Conservation (phyloP, 2,329 filamentous ascomycete genomes). For the Knoxdaviesia capensis region DNA sequence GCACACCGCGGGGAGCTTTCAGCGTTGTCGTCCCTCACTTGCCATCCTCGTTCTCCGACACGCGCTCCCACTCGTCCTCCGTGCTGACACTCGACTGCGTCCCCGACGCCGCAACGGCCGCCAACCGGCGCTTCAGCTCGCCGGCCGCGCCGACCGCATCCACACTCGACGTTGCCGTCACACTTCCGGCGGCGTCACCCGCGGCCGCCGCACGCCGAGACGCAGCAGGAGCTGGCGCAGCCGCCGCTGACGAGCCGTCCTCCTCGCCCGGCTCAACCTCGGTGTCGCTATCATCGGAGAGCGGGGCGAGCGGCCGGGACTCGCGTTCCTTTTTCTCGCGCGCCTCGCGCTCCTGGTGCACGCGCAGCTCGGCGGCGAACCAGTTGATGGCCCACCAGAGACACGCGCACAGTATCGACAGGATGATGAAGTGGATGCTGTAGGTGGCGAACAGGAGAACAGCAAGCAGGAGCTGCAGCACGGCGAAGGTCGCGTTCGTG, state of each 20-base stretch:
- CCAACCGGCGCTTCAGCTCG: conserved; percentile 26
- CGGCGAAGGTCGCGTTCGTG: conserved; percentile 75
- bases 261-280: conserved; percentile 24
- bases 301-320: conserved; percentile 8
- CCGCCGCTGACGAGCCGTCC: conserved; percentile 17
- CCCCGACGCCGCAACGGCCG: conserved; percentile 16
- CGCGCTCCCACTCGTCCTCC: conserved; percentile 95
- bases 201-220: conserved; percentile 6
- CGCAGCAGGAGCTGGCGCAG: conserved; percentile 22
- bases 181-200: conserved; percentile 4
- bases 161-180: conserved; percentile 14
- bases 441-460: conserved; percentile 60
- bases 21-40: conserved; percentile 16
- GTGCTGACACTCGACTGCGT: conserved; percentile 48
- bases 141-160: conserved; percentile 20
- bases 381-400: conserved; percentile 95
- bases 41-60: conserved; percentile 51
- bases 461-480: conserved; percentile 62
- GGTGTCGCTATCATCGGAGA: conserved; percentile 23
- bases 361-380: conserved; percentile 55
- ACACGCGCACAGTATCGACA: conserved; percentile 60
- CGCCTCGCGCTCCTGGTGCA: conserved; percentile 19
- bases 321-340: conserved; percentile 19
- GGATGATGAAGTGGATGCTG: conserved; percentile 72
- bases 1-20: too few relatives aligned